Evolutionary conservation across 75 land plant genomes (phyloP).

Genomic region (Adiantum capillusveneris): DNA sequence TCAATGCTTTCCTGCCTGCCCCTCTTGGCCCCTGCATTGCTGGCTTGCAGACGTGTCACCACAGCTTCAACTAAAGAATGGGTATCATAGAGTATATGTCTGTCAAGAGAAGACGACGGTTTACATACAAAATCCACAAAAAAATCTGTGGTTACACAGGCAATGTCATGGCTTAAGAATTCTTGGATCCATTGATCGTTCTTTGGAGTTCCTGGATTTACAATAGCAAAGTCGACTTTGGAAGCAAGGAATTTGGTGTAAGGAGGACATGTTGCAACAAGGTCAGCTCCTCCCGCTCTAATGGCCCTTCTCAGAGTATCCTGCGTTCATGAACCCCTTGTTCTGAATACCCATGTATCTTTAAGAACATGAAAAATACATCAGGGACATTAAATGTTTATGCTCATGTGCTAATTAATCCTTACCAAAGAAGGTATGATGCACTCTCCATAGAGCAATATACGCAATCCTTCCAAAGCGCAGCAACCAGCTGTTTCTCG

Average conservation of each 20-base stretch:
- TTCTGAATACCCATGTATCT: no score
- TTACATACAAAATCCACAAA: conserved; percentile 83
- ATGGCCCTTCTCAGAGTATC: conserved; percentile 79
- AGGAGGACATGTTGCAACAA: conserved; percentile 74
- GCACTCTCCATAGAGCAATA: conserved; percentile 83
- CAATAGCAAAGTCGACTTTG: conserved; percentile 59
- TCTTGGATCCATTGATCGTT: conserved; percentile 70
- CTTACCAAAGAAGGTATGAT: conserved; percentile 74
- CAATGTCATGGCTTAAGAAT: conserved; percentile 57
- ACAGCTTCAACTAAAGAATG: conserved; percentile 35
- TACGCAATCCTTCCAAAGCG: conserved; percentile 66
- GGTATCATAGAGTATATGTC: conserved; percentile 58
- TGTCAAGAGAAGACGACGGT: conserved; percentile 57
- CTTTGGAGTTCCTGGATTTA: conserved; percentile 54
- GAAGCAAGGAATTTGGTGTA: conserved; percentile 47
- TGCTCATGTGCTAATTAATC: neutral
- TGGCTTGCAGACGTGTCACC: conserved; percentile 21
- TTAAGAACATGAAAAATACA: no score
- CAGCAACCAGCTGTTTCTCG: conserved; percentile 65
- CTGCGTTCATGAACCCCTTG: no score
- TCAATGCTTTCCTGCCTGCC: neutral
- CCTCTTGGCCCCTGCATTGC: conserved; percentile 12
- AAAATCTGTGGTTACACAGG: conserved; percentile 67
- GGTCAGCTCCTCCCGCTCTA: conserved; percentile 74
- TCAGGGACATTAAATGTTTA: no score